Base-by-base conservation (phyloP, 202 grass and related monocot genomes). In the Panicum hallii region DNA sequence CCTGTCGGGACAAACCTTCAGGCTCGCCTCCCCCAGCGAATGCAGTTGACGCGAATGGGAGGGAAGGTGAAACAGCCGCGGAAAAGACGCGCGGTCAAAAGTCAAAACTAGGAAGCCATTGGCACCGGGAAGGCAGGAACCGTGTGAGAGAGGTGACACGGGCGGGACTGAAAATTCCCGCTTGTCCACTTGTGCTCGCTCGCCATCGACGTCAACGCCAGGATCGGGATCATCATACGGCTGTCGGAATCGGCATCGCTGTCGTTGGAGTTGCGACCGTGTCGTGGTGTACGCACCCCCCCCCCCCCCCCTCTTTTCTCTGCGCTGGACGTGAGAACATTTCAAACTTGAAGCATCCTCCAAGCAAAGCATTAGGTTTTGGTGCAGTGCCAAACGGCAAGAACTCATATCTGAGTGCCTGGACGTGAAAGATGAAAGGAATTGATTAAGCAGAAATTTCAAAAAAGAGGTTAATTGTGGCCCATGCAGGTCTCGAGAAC, bases 401-500 rank as follows among this genome's bases (percentile, higher is more conserved):
- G 32, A 32, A 3, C 32, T 32, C 32, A 26, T 26, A 26, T 26
- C 26, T 26, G 26, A 26, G 26, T 26, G 26, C 26, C 26, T 26
- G 26, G 26, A 26, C 26, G 26, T 26, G 26, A 26, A 26, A 26
- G 26, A 26, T 26, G 26, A 50, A 50, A 53, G 0, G 15, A 53
- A 6, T 17, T 16, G 14, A 15, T 52, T 1, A 53, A 16, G 50
- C 5, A 5, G 15, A 53, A 6, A 53, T 53, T 6, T 6, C 4
- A 0, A 48, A 48, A 13, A 48, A 48, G 9, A 38, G 0, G 4
- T 38, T 4, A 26, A 1, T 26, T 26, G 26, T 97, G 85, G 93
- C 91, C 87, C 82, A 93, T 95, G 81, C 91, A 95, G 89, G 93
- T 98, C 87, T 94, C 81, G 89, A 98, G 89, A 98, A 93, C 93